Percentiles rank a stretch among this genome's conserved stretches.
Conservation (phyloP, 768 basidiomycete genomes). For the Lactarius hengduanensis region DNA sequence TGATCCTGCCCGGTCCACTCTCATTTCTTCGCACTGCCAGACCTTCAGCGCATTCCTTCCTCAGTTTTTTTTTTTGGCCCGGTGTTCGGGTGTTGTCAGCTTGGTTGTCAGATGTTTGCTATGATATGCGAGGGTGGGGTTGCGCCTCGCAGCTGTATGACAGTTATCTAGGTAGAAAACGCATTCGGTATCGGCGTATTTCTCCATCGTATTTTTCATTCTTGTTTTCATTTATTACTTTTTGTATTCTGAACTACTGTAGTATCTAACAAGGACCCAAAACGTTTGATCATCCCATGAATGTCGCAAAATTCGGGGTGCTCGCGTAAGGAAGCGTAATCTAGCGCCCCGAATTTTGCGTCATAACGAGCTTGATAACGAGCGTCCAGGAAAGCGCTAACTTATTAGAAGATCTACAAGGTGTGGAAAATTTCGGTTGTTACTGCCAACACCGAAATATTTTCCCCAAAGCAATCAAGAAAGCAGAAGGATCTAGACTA, state of each 20-base stretch:
- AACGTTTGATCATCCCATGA: no score
- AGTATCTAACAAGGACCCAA: no score
- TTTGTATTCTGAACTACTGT: neutral
- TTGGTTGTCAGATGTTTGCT: no score
- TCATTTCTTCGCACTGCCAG: neutral
- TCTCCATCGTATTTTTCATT: neutral
- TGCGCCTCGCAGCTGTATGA: neutral
- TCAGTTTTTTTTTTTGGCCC: neutral
- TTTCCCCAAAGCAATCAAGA: neutral
- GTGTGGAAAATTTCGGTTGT: neutral
- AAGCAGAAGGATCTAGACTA: slow-evolving; percentile 21
- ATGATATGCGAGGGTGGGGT: no score
- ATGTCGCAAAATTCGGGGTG: no score
- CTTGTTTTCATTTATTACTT: neutral
- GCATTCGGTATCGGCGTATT: no score
- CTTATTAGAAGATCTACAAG: slow-evolving; percentile 27
- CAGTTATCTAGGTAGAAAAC: no score
- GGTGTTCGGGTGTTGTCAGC: neutral
- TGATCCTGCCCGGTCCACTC: neutral
- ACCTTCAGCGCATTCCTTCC: neutral
- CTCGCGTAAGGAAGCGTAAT: no score
- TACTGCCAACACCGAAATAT: neutral
- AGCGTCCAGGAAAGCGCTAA: no score
- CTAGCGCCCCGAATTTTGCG: no score
- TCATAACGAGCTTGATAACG: no score